Base-by-base conservation (phyloP, 352 stramenopile species). In the Phytophthora citricola region DNA sequence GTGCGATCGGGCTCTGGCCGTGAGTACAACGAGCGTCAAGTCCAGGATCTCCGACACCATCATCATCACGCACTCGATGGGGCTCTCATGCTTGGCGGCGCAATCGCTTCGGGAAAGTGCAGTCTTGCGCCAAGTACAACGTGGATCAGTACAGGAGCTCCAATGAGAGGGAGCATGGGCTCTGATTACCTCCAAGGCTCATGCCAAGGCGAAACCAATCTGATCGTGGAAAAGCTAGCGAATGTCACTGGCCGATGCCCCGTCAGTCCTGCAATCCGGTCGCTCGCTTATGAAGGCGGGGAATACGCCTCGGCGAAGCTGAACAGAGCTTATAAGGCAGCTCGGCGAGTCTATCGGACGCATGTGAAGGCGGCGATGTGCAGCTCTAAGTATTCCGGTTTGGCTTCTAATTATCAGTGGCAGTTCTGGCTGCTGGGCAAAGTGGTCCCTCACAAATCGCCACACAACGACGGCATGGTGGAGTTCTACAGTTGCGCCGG, bases 401-500 rank as follows among this genome's bases (percentile, higher is more conserved):
- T 84, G 4, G 38, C 67, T 2, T 78, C 73, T 0, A 58, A n/a
- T 5, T 67, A 79, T 14, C 55, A 70, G 41, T 26, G 15, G 4
- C 26, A 49, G 26, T 59, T 59, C 20, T 50, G 38, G 38, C 8
- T 59, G 11, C 26, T 59, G 11, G 63, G 58, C 10, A 36, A 46
- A 12, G 31, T 69, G 41, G 60, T 72, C n/a, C 63, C 63, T 9
- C 69, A 78, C 60, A 62, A 72, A 48, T 70, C 70, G 41, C 20
- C 14, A 7, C 29, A 60, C 27, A 78, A 76, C 29, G 62, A 72
- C 34, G 68, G 57, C n/a, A 54, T 68, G 43, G 55, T 85, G 9
- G 76, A 83, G 52, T 79, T 71, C 44, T 36, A 69, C 0, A 84
- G 76, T 40, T 87, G 79, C 50, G 40, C 55, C 8, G 69, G 43